Percentiles rank a stretch among this genome's conserved stretches.
phyloP scores from a whole-genome alignment of 169 alveolate genomes.

The Eimeria tenella region DNA sequence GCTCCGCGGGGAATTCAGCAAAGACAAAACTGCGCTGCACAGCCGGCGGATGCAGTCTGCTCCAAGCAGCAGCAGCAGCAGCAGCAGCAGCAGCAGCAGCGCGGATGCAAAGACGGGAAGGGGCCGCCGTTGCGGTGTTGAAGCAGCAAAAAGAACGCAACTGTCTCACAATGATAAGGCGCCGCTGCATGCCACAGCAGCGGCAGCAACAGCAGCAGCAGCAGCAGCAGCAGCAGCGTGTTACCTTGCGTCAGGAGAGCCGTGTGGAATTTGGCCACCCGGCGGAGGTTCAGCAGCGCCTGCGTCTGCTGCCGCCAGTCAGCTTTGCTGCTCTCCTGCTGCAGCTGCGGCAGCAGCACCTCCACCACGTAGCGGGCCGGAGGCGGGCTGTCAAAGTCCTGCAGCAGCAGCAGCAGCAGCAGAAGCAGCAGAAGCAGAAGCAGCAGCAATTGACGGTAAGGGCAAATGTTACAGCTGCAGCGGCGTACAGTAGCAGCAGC shows the following conservation, averaged over 20 bases:
- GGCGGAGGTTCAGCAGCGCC: background rate
- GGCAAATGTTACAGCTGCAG: background rate
- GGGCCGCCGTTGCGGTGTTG: no score
- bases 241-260: background rate
- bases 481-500: background rate
- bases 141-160: no score
- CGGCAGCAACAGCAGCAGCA: no score
- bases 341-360: background rate
- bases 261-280: background rate
- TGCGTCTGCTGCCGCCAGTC: background rate
- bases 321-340: background rate
- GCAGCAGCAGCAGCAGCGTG: background rate
- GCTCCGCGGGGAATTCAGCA: no score
- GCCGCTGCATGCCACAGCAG: no score
- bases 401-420: background rate
- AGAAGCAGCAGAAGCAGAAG: background rate
- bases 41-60: no score
- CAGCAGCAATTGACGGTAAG: background rate
- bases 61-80: no score
- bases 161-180: no score
- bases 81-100: no score
- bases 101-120: no score
- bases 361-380: background rate
- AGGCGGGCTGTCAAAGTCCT: background rate
- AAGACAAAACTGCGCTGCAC: no score